phyloP scores from a whole-genome alignment of 2,329 filamentous ascomycete species.

The Proliferodiscus dingleyae region DNA sequence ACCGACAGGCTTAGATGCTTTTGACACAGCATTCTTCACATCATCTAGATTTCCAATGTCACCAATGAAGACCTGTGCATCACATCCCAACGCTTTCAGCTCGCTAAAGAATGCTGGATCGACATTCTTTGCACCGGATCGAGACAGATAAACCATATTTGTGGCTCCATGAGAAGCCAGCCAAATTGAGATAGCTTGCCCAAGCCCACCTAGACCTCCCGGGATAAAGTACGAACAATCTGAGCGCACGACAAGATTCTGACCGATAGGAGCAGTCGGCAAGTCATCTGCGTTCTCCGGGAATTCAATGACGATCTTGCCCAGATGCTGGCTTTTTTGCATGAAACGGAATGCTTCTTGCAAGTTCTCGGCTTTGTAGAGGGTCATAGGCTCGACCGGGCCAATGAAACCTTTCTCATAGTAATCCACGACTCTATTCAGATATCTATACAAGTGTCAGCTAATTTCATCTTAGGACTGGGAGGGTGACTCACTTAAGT shows the following conservation, averaged over 20 bases:
- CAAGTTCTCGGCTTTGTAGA: conserved; percentile 4
- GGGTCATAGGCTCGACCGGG: conserved; percentile 8
- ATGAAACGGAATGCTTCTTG: conserved; percentile 8
- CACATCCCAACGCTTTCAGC: conserved; percentile 13
- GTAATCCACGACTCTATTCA: not conserved
- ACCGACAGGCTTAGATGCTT: conserved; percentile 1
- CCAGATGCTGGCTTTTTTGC: conserved; percentile 8
- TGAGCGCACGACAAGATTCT: not conserved
- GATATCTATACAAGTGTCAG: not conserved
- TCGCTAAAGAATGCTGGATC: conserved; percentile 8
- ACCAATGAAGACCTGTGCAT: conserved; percentile 8
- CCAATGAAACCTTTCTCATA: conserved; percentile 9
- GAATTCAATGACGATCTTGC: conserved; percentile 7
- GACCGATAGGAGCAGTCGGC: not conserved
- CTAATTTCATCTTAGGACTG: not conserved
- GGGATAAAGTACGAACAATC: conserved; percentile 33
- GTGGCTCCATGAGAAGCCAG: conserved; percentile 35
- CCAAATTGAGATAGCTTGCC: conserved; percentile 33
- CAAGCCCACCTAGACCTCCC: conserved; percentile 39
- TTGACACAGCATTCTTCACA: conserved; percentile 1
- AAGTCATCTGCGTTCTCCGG: not conserved
- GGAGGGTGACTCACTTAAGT: not conserved
- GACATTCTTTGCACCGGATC: conserved; percentile 31
- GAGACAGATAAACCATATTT: conserved; percentile 34
- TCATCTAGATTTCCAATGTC: conserved; percentile 9